These are phyloP conservation scores for Hypoxylon trugodes DNA, from an alignment of 495 filamentous ascomycete genomes.

Conservation along the genomic window DNA sequence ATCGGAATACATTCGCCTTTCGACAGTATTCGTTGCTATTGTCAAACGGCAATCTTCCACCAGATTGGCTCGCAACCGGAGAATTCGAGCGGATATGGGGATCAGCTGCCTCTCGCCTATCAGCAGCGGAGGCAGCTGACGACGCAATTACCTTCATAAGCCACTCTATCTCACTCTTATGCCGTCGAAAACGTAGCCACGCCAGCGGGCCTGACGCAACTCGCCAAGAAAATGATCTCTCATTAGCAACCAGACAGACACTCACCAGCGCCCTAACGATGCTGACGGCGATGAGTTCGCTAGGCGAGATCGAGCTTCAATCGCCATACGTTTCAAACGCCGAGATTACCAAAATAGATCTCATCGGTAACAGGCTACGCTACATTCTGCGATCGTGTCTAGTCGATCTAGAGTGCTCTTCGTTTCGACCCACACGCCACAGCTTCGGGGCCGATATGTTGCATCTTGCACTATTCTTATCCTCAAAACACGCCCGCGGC, in stretches of 20 bases:
- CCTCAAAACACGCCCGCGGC: slow-evolving; percentile 18
- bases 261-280: slow-evolving; percentile 49
- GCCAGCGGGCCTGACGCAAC: slow-evolving; percentile 6
- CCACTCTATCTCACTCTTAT: slow-evolving; percentile 47
- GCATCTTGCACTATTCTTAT: slow-evolving; percentile 38
- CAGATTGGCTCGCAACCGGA: slow-evolving; percentile 54
- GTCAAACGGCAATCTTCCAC: slow-evolving; percentile 44
- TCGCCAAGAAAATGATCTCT: slow-evolving; percentile 36
- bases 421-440: not conserved
- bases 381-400: slow-evolving; percentile 36
- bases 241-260: slow-evolving; percentile 38
- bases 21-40: slow-evolving; percentile 50
- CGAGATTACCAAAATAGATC: slow-evolving; percentile 31
- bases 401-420: slow-evolving; percentile 17
- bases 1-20: slow-evolving; percentile 41
- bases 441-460: slow-evolving; percentile 28
- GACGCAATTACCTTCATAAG: slow-evolving; percentile 50
- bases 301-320: slow-evolving; percentile 40
- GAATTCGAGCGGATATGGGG: slow-evolving; percentile 52
- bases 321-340: slow-evolving; percentile 21
- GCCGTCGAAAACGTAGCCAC: slow-evolving; percentile 22
- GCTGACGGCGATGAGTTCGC: slow-evolving; percentile 44
- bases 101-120: slow-evolving; percentile 41
- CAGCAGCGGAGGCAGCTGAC: slow-evolving; percentile 37
- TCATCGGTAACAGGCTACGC: slow-evolving; percentile 36